phyloP scores from a whole-genome alignment of 345 rosid species.

The Lenwebbia sp. region DNA sequence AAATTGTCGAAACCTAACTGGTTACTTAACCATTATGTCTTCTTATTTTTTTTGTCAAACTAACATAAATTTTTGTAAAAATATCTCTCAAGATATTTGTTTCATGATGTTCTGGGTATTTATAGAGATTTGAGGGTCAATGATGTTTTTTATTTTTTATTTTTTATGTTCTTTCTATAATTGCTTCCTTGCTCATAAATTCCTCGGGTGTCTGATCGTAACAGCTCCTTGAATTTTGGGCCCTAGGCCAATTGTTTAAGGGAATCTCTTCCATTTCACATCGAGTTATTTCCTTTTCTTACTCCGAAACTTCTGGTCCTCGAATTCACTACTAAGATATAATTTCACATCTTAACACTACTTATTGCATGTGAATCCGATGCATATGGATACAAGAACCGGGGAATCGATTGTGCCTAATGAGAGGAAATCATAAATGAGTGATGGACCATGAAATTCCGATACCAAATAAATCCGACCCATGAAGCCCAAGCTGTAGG shows the following conservation, averaged over 20 bases:
- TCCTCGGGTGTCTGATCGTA: background rate
- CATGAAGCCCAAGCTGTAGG: background rate
- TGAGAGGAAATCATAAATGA: background rate
- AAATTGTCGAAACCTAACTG: too few relatives aligned
- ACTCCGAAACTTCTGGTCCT: background rate
- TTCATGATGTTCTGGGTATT: background rate
- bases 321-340: too few relatives aligned
- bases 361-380: background rate
- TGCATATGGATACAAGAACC: background rate
- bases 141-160: background rate
- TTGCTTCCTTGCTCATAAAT: background rate
- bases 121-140: background rate
- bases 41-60: background rate
- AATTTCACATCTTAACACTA: background rate
- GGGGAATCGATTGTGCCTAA: background rate
- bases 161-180: background rate
- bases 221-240: background rate
- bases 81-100: background rate
- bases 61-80: background rate
- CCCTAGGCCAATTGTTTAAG: background rate
- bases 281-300: background rate
- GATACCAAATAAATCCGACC: background rate
- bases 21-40: too few relatives aligned
- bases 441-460: background rate
- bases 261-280: background rate